Conservation (phyloP, 1,139 yeast species). For the Sugiyamaella neomexicana region DNA sequence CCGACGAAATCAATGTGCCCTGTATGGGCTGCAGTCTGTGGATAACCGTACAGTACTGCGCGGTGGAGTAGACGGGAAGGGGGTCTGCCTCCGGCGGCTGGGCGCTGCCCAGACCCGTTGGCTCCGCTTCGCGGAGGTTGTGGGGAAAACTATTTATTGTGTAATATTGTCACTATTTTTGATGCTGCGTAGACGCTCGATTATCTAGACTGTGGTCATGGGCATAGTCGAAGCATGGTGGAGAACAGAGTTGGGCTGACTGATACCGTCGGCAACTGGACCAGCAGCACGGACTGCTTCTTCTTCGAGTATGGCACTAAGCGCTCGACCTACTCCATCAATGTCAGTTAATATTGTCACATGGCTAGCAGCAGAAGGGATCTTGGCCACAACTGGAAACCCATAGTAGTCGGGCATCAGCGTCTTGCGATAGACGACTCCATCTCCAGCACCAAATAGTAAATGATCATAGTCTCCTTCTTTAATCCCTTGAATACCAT, state of each 20-base stretch:
- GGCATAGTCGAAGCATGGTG: slow-evolving; percentile 7
- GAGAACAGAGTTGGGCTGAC: neutral
- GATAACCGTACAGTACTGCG: slow-evolving; percentile 70
- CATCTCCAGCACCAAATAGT: slow-evolving; percentile 89
- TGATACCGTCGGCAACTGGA: neutral
- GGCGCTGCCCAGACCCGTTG: neutral
- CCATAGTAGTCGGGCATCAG: slow-evolving; percentile 75
- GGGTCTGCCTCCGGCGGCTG: slow-evolving; percentile 3
- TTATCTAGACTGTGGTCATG: neutral
- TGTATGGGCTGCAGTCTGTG: slow-evolving; percentile 82
- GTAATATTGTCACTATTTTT: neutral
- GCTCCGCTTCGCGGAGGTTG: too few relatives aligned
- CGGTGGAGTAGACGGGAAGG: slow-evolving; percentile 23
- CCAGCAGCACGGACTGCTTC: slow-evolving; percentile 23
- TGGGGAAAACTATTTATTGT: neutral
- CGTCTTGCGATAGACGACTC: slow-evolving; percentile 83
- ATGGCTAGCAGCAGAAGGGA: slow-evolving; percentile 69
- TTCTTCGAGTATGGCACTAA: slow-evolving; percentile 51
- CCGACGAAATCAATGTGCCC: slow-evolving; percentile 69
- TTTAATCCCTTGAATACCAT: slow-evolving; percentile 58
- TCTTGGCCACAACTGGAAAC: slow-evolving; percentile 65
- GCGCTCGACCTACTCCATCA: slow-evolving; percentile 67
- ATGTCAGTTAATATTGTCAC: slow-evolving; percentile 76
- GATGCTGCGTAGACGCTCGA: too few relatives aligned
- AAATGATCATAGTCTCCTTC: slow-evolving; percentile 75